phyloP scores from a whole-genome alignment of 306 rosid genomes.

The Cucumis sativus region DNA sequence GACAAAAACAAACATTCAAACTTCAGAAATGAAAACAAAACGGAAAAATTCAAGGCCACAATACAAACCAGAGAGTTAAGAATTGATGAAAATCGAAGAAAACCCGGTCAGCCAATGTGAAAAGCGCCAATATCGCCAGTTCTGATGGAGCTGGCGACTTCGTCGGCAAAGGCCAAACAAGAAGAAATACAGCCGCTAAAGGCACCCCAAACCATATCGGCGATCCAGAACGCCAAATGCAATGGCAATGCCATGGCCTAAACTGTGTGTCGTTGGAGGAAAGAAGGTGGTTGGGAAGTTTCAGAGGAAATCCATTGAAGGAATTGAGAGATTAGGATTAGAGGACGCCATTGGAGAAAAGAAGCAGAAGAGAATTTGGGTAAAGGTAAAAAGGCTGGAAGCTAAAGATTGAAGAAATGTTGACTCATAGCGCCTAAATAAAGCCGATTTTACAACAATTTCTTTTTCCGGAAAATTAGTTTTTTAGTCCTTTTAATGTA shows the following conservation, averaged over 20 bases:
- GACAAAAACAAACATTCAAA: neutral
- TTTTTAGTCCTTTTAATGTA: no score
- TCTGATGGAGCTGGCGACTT: constrained; percentile 65
- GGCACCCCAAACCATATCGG: constrained; percentile 67
- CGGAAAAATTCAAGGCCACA: neutral
- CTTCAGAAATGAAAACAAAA: neutral
- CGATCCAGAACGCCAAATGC: constrained; percentile 46
- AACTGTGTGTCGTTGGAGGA: neutral
- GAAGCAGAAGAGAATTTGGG: neutral
- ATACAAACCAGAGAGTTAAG: constrained; percentile 17
- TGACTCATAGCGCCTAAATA: neutral
- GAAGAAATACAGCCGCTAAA: constrained; percentile 69
- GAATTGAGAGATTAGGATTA: neutral
- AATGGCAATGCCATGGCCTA: constrained; percentile 57
- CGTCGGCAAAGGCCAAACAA: constrained; percentile 74
- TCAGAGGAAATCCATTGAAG: neutral
- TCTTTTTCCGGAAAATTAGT: neutral
- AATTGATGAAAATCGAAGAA: neutral
- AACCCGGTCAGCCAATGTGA: constrained; percentile 43
- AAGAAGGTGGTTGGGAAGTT: neutral
- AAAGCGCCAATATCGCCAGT: constrained; percentile 89
- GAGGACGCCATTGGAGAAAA: neutral
- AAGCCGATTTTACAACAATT: neutral
- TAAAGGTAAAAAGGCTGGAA: neutral
- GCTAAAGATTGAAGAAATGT: neutral